Conservation (phyloP, 495 filamentous ascomycete species). For the Cercophora sp. region DNA sequence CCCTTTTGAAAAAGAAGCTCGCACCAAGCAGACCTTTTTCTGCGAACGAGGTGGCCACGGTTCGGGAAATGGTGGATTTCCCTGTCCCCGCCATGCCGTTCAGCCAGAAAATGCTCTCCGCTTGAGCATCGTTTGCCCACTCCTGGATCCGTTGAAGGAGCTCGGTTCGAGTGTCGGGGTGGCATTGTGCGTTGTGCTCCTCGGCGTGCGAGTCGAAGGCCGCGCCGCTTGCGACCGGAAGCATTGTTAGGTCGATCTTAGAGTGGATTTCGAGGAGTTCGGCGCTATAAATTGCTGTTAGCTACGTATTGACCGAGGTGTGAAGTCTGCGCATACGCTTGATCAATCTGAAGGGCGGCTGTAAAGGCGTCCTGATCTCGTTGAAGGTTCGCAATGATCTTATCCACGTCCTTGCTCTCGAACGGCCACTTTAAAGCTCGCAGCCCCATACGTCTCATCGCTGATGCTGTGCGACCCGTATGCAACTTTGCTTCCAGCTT, state of each 20-base stretch:
- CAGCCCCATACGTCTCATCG: conserved; percentile 30
- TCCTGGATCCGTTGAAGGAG: conserved; percentile 19
- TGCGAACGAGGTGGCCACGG: conserved; percentile 28
- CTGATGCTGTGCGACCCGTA: conserved; percentile 19
- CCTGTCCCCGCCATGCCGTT: conserved; percentile 46
- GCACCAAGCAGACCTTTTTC: conserved; percentile 22
- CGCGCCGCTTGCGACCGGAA: conserved; percentile 17
- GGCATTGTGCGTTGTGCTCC: conserved; percentile 26
- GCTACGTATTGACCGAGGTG: not conserved
- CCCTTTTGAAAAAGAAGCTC: conserved; percentile 53
- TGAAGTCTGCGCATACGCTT: conserved; percentile 28
- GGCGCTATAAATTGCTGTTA: not conserved
- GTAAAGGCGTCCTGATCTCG: conserved; percentile 33
- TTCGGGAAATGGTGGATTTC: conserved; percentile 44
- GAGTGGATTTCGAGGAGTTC: not conserved
- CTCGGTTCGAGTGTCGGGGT: conserved; percentile 26
- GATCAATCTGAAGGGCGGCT: conserved; percentile 38
- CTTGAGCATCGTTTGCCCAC: conserved; percentile 15
- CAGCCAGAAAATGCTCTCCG: conserved; percentile 17
- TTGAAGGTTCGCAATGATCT: conserved; percentile 31
- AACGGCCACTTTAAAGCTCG: conserved; percentile 44
- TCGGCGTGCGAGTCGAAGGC: conserved; percentile 28
- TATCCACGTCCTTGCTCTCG: conserved; percentile 35
- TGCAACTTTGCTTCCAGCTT: conserved; percentile 32
- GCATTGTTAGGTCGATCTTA: conserved; percentile 1